Conservation (phyloP, 352 stramenopile genomes). For the Globisporangium radiosum region DNA sequence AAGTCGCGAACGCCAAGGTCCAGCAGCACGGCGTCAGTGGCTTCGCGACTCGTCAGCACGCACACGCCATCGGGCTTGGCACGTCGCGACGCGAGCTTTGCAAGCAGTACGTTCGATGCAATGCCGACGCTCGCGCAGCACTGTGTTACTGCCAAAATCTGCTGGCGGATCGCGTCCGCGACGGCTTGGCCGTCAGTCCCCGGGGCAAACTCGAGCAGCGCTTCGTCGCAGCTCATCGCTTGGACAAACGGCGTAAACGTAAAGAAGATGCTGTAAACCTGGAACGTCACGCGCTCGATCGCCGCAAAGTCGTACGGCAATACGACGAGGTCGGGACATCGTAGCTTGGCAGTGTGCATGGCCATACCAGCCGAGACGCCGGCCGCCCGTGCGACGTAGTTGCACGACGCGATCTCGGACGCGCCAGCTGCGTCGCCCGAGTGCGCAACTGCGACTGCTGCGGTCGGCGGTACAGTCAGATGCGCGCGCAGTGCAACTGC, state of each 20-base stretch:
- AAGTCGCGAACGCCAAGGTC: slow-evolving; percentile 65
- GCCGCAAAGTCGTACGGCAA: slow-evolving; percentile 92
- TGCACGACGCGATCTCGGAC: slow-evolving; percentile 93
- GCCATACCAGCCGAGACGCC: slow-evolving; percentile 93
- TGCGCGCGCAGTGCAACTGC: slow-evolving; percentile 83
- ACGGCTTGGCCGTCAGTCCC: slow-evolving; percentile 61
- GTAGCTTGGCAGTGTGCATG: slow-evolving; percentile 85
- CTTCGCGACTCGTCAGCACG: slow-evolving; percentile 31
- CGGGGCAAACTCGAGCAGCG: slow-evolving; percentile 85
- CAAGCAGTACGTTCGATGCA: slow-evolving; percentile 91
- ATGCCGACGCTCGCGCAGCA: slow-evolving; percentile 93
- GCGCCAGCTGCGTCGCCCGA: slow-evolving; percentile 50
- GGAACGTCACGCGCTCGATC: slow-evolving; percentile 86
- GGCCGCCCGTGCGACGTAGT: slow-evolving; percentile 90
- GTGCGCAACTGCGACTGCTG: slow-evolving; percentile 91
- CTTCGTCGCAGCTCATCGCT: slow-evolving; percentile 95
- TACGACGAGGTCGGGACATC: slow-evolving; percentile 91
- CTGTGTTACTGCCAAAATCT: slow-evolving; percentile 71
- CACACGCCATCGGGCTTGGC: slow-evolving; percentile 91
- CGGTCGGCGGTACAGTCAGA: slow-evolving; percentile 34
- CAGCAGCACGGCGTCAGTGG: slow-evolving; percentile 60
- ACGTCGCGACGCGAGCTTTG: slow-evolving; percentile 90
- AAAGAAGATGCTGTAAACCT: slow-evolving; percentile 92
- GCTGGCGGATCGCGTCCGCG: slow-evolving; percentile 51
- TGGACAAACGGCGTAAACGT: slow-evolving; percentile 85